These are phyloP conservation scores for Mucor circinelloides DNA, from an alignment of 371 early-diverging fungal species.

Conservation along the genomic window DNA sequence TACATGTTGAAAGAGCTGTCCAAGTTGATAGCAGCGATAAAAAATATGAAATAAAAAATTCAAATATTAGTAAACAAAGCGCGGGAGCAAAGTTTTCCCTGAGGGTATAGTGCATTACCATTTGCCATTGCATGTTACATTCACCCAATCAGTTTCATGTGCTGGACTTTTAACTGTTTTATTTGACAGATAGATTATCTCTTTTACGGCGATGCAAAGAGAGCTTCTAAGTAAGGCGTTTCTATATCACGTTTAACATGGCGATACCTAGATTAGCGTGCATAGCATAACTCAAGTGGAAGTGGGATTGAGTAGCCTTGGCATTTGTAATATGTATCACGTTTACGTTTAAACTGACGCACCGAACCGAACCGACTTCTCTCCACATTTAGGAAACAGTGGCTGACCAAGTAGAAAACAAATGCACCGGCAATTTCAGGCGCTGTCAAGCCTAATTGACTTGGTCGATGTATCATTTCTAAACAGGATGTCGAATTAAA, in stretches of 20 bases:
- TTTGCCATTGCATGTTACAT: background rate
- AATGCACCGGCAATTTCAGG: too few relatives aligned
- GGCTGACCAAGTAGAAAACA: too few relatives aligned
- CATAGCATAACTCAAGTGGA: too few relatives aligned
- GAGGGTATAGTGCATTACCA: background rate
- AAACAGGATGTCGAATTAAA: too few relatives aligned
- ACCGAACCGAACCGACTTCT: background rate
- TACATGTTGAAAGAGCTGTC: background rate
- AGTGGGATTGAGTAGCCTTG: background rate
- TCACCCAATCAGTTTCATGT: background rate
- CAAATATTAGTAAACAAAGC: background rate
- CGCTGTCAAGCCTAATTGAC: too few relatives aligned
- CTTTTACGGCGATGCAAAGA: too few relatives aligned
- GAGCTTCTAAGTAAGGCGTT: too few relatives aligned
- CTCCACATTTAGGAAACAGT: too few relatives aligned
- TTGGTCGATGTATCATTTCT: too few relatives aligned
- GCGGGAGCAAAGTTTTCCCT: background rate
- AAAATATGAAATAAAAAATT: background rate
- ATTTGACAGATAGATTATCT: too few relatives aligned
- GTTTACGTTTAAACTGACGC: background rate
- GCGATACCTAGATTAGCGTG: too few relatives aligned
- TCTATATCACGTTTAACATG: too few relatives aligned
- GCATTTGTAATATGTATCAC: background rate
- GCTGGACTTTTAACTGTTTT: background rate
- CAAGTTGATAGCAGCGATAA: background rate